Conservation (phyloP, 2,329 filamentous ascomycete species). For the Fusarium sp. region DNA sequence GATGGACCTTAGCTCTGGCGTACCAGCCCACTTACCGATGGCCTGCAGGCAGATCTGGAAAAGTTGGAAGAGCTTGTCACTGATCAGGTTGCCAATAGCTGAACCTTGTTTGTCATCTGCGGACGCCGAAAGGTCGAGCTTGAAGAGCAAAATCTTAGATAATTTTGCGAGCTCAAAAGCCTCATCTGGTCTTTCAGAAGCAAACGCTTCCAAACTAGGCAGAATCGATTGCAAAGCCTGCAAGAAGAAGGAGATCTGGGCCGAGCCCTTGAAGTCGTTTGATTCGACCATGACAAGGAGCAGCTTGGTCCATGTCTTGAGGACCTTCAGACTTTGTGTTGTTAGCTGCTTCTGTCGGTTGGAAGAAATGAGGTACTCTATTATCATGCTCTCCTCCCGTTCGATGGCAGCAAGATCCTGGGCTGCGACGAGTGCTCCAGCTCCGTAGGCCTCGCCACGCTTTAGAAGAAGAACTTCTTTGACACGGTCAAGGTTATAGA, state of each 20-base stretch:
- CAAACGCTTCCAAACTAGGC: constrained; percentile 84
- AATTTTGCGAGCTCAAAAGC: constrained; percentile 82
- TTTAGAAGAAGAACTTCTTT: constrained; percentile 80
- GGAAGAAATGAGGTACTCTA: constrained; percentile 70
- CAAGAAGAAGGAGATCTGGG: constrained; percentile 81
- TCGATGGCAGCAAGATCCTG: constrained; percentile 65
- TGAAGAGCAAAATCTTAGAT: constrained; percentile 78
- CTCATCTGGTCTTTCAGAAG: constrained; percentile 75
- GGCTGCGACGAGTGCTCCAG: constrained; percentile 61
- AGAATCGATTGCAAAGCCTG: constrained; percentile 89
- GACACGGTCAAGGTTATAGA: constrained; percentile 78
- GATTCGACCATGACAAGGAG: constrained; percentile 85
- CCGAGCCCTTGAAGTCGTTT: constrained; percentile 80
- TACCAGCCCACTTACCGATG: constrained; percentile 78
- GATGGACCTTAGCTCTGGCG: constrained; percentile 78
- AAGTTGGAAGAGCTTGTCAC: constrained; percentile 90
- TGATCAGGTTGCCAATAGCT: constrained; percentile 76
- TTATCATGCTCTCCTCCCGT: constrained; percentile 69
- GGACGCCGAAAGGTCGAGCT: constrained; percentile 69
- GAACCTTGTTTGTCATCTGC: constrained; percentile 57
- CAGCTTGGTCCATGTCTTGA: constrained; percentile 87
- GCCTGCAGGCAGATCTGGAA: constrained; percentile 89
- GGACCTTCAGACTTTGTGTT: constrained; percentile 71
- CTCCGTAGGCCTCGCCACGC: constrained; percentile 69
- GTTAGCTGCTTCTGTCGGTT: constrained; percentile 73